Base-by-base conservation (phyloP, 345 rosid species). In the Durio zibethinus region DNA sequence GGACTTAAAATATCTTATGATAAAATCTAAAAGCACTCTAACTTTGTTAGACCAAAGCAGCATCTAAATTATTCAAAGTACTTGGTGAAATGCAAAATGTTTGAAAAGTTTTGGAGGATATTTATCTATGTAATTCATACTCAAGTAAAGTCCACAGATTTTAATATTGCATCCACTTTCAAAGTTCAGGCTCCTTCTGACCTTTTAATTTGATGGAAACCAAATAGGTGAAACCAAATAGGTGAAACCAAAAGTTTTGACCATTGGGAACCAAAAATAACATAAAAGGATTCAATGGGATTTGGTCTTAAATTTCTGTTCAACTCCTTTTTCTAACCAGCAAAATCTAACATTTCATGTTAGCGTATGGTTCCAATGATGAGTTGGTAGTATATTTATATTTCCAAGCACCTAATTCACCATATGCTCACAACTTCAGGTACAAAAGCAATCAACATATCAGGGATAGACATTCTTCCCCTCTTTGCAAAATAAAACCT, bases 11-110 rank as follows among this genome's bases (percentile, higher is more conserved):
- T 25, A 48, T 70, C 47, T 25, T 21, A 25, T 12, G 7, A 31
- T 68, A 68, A 68, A 67, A 65, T 45, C 48, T 27, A 10, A 50
- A 82, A 63, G 36, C 31, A 43, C 25, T 66, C 40, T 16, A 11
- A 68, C 40, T 43, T 72, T 20, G 35, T 12, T 38, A 80, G 54
- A 56, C 35, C 5, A 10, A 62, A 73, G 56, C 63, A 76, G 21
- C 45, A 36, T 36, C 47, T 35, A 53, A 75, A 43, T 40, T 59
- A 42, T 60, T 60, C 36, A 23, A 47, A 27, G 38, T 45, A 47
- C 38, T 7, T 16, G 9, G 8, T 45, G 23, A 47, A 69, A 25
- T 15, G 38, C 14, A 15, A 56, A 38, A 3, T 8, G 15, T 52
- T 52, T n/a, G 31, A 72, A 45, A 52, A 35, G 62, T 29, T 48